phyloP scores from a whole-genome alignment of 805 yeast species.

The Metschnikowia reukaufii region DNA sequence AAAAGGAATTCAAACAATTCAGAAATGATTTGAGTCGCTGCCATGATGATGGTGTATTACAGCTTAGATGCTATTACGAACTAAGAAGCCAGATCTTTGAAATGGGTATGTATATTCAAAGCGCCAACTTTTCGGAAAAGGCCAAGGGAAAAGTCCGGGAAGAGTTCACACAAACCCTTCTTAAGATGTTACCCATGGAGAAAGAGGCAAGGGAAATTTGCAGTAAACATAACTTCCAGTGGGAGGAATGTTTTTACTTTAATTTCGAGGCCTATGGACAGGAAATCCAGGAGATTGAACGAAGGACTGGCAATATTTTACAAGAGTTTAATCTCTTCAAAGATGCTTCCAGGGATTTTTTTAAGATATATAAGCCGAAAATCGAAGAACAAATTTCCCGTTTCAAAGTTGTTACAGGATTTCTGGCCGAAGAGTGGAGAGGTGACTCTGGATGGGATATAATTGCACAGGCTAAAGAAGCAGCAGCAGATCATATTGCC shows the following conservation, averaged over 20 bases:
- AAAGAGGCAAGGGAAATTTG: neutral
- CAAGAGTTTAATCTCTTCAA: neutral
- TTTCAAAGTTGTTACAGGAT: neutral
- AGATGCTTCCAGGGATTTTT: neutral
- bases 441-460: neutral
- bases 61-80: neutral
- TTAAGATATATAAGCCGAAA: neutral
- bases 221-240: neutral
- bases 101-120: neutral
- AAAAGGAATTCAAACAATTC: neutral
- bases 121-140: neutral
- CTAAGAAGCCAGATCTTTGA: too few species aligned
- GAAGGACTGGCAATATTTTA: neutral
- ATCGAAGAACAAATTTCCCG: neutral
- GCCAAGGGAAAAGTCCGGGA: neutral
- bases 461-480: neutral
- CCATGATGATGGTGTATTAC: neutral
- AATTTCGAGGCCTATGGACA: neutral
- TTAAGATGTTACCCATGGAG: neutral
- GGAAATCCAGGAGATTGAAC: neutral
- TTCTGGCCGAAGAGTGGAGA: neutral
- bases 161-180: neutral
- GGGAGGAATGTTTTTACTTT: neutral
- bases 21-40: neutral
- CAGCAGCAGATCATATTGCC: neutral